These are phyloP conservation scores for Hordeum vulgare DNA, from an alignment of 176 grass and related monocot genomes.

Conservation along the genomic window DNA sequence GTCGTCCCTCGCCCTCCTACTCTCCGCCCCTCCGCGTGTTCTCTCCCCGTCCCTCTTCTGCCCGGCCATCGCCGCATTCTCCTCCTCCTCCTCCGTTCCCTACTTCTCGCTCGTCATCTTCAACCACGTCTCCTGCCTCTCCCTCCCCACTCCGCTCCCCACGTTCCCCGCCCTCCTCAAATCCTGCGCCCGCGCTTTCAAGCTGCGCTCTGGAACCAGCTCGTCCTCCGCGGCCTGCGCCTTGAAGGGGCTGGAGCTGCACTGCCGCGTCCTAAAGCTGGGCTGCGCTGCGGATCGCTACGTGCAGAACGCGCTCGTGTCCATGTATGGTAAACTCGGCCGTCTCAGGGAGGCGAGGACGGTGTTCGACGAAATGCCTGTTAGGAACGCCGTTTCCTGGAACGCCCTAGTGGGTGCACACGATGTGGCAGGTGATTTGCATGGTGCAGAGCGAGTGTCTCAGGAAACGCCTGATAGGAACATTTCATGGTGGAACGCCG, in stretches of 20 bases:
- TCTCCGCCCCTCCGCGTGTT: not conserved
- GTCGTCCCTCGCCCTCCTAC: constrained; percentile 43
- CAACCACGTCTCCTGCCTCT: constrained; percentile 24
- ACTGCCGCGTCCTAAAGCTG: constrained; percentile 32
- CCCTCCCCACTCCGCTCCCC: constrained; percentile 31
- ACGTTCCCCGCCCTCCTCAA: constrained; percentile 63
- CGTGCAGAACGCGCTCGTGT: constrained; percentile 53
- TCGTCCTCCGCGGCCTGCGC: constrained; percentile 2
- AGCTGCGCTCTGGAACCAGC: not conserved
- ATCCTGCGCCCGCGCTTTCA: constrained; percentile 54
- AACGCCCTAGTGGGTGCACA: constrained; percentile 45
- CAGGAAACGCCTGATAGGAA: constrained; percentile 35
- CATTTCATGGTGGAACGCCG: constrained; percentile 49
- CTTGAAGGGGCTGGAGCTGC: constrained; percentile 42
- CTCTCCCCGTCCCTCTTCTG: constrained; percentile 45
- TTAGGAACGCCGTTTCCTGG: constrained; percentile 44
- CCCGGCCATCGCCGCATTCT: constrained; percentile 35
- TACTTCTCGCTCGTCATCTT: constrained; percentile 29
- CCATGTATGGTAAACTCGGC: constrained; percentile 50
- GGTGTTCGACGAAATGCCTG: constrained; percentile 56
- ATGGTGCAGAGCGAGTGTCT: constrained; percentile 21
- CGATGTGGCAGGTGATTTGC: constrained; percentile 20
- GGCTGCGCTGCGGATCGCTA: constrained; percentile 21
- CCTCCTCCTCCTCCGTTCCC: constrained; percentile 15
- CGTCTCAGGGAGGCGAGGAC: constrained; percentile 23